These are phyloP conservation scores for Coemansia sp. DNA, from an alignment of 192 early-diverging fungal species.

Conservation along the genomic window DNA sequence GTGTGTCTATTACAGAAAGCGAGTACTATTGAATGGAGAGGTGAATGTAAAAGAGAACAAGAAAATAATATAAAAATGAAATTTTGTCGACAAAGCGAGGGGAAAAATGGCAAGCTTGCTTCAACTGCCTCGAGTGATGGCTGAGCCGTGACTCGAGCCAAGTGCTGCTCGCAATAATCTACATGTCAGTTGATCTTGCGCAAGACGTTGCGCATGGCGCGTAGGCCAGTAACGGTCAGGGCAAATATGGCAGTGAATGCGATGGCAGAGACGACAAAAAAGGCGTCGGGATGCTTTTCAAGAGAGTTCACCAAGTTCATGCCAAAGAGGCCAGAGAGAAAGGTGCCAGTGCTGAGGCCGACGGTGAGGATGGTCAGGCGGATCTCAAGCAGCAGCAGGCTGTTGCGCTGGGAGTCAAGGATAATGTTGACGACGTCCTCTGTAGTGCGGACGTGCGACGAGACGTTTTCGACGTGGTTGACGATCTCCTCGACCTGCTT, in stretches of 20 bases:
- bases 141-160: background rate
- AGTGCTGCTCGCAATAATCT: too few species aligned
- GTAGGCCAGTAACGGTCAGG: slow-evolving; percentile 39
- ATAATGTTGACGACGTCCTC: slow-evolving; percentile 87
- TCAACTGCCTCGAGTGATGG: background rate
- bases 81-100: too few species aligned
- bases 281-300: slow-evolving; percentile 71
- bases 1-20: too few species aligned
- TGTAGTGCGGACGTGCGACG: slow-evolving; percentile 73
- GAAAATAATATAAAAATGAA: too few species aligned
- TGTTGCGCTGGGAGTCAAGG: slow-evolving; percentile 84
- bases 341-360: slow-evolving; percentile 72
- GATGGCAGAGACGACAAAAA: slow-evolving; percentile 62
- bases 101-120: too few species aligned
- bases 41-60: too few species aligned
- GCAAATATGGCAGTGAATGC: slow-evolving; percentile 46
- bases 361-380: slow-evolving; percentile 79
- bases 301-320: slow-evolving; percentile 87
- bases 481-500: slow-evolving; percentile 87
- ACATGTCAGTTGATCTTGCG: slow-evolving; percentile 34
- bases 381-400: slow-evolving; percentile 83
- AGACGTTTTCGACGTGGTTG: slow-evolving; percentile 68
- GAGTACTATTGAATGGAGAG: too few species aligned
- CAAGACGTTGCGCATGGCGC: slow-evolving; percentile 52
- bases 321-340: slow-evolving; percentile 80